phyloP scores from a whole-genome alignment of 345 rosid species.

The Ailanthus altissimus region DNA sequence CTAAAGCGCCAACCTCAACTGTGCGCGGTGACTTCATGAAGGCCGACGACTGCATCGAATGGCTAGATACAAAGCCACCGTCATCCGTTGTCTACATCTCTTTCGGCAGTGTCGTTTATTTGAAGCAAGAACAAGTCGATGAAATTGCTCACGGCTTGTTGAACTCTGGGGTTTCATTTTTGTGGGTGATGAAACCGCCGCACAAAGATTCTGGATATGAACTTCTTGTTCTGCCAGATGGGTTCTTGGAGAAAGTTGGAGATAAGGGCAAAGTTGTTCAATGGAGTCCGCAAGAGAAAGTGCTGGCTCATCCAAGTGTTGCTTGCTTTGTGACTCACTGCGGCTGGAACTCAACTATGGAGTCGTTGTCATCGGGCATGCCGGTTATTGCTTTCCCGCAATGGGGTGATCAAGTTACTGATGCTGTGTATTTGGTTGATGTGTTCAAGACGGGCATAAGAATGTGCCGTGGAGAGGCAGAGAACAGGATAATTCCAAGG shows the following conservation, averaged over 20 bases:
- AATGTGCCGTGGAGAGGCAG: slow-evolving; percentile 67
- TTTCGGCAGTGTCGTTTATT: slow-evolving; percentile 61
- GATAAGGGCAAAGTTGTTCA: slow-evolving; percentile 58
- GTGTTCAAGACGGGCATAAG: slow-evolving; percentile 65
- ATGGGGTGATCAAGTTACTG: slow-evolving; percentile 87
- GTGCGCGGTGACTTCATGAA: slow-evolving; percentile 49
- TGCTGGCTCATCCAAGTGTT: slow-evolving; percentile 64
- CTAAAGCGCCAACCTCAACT: slow-evolving; percentile 32
- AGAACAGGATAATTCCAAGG: slow-evolving; percentile 49
- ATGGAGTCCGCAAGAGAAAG: slow-evolving; percentile 85
- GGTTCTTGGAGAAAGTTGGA: slow-evolving; percentile 53
- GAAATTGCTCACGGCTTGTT: slow-evolving; percentile 74
- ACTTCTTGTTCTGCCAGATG: slow-evolving; percentile 55
- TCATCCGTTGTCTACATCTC: slow-evolving; percentile 85
- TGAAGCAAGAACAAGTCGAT: slow-evolving; percentile 67
- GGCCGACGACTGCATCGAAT: slow-evolving; percentile 65
- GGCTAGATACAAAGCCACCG: slow-evolving; percentile 66
- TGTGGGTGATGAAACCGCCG: slow-evolving; percentile 78
- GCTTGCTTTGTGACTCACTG: slow-evolving; percentile 81
- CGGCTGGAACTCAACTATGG: slow-evolving; percentile 93
- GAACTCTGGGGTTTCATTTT: slow-evolving; percentile 53
- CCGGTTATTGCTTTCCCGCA: slow-evolving; percentile 74
- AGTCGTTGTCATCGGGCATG: slow-evolving; percentile 62
- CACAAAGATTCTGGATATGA: slow-evolving; percentile 33
- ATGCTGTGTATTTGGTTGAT: slow-evolving; percentile 66